Conservation (phyloP, 192 early-diverging fungal species). For the Coemansia sp. region DNA sequence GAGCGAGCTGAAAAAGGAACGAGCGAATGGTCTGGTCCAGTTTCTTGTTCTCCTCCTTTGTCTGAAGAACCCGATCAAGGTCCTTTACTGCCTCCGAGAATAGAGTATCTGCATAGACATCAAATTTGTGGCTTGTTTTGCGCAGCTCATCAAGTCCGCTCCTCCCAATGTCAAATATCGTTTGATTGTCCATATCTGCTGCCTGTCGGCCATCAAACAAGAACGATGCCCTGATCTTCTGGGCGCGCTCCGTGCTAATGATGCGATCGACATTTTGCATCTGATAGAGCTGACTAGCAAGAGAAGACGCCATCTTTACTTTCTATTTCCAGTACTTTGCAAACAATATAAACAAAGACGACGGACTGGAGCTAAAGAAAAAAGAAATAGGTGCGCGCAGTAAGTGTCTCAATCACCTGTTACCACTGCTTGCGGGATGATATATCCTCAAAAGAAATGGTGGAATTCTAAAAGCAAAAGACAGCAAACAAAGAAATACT, state of each 20-base stretch:
- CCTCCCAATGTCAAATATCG: conserved; percentile 80
- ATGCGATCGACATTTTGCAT: conserved; percentile 63
- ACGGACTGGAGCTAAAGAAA: not conserved
- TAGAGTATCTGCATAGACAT: conserved; percentile 66
- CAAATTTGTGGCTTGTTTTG: conserved; percentile 65
- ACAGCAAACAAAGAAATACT: not conserved
- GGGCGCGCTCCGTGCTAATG: conserved; percentile 57
- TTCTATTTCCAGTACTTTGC: not conserved
- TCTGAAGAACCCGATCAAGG: conserved; percentile 77
- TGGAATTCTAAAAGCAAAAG: not conserved
- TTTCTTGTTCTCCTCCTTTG: conserved; percentile 74
- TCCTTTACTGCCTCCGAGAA: conserved; percentile 81
- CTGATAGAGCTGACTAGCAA: conserved; percentile 66
- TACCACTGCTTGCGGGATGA: not conserved
- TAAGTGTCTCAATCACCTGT: not conserved
- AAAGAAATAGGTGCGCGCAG: too few relatives aligned
- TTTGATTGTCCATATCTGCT: conserved; percentile 84
- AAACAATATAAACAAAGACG: too few relatives aligned
- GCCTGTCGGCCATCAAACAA: conserved; percentile 82
- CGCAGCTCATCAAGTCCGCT: conserved; percentile 77
- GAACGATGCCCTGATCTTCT: conserved; percentile 71
- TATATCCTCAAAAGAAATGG: not conserved
- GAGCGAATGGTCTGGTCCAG: conserved; percentile 73
- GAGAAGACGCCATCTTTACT: conserved; percentile 58
- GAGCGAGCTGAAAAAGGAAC: conserved; percentile 79